Conservation (phyloP, 1,139 yeast species). For the Debaryomyces sp. region DNA sequence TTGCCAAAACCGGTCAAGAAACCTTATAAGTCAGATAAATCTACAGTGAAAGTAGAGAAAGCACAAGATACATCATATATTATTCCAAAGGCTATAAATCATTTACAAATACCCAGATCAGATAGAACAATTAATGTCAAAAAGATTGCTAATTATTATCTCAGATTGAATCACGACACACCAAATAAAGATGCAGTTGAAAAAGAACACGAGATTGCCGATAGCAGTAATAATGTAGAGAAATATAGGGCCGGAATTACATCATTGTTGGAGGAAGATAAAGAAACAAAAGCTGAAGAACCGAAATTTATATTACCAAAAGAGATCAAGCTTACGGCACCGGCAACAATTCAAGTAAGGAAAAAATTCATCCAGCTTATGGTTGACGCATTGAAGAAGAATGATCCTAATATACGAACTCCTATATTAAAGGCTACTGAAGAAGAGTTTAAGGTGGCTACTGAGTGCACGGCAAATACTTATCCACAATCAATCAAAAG, state of each 20-base stretch:
- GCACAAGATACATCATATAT: constrained; percentile 21
- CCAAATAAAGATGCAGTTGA: constrained; percentile 31
- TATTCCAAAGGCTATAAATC: constrained; percentile 27
- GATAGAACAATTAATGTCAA: constrained; percentile 27
- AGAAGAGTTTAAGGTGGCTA: constrained; percentile 54
- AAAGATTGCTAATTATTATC: constrained; percentile 18
- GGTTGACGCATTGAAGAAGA: constrained; percentile 36
- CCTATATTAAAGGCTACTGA: constrained; percentile 48
- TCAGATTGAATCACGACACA: constrained; percentile 15
- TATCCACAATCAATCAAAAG: constrained; percentile 43
- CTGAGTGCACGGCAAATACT: constrained; percentile 34
- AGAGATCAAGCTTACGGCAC: constrained; percentile 44
- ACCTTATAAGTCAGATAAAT: neutral
- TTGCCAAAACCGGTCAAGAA: neutral
- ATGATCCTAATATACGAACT: constrained; percentile 28
- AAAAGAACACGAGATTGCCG: constrained; percentile 30
- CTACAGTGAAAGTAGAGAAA: neutral
- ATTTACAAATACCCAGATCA: constrained; percentile 24
- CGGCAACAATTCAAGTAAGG: constrained; percentile 57
- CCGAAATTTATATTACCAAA: constrained; percentile 40
- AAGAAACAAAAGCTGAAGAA: constrained; percentile 22
- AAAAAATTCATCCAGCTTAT: constrained; percentile 48
- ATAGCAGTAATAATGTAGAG: constrained; percentile 20
- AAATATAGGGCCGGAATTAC: constrained; percentile 27
- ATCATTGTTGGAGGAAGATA: constrained; percentile 17